Percentiles rank a stretch among this genome's conserved stretches.
phyloP scores from a whole-genome alignment of 345 rosid species.

The Rhodamnia argentea region DNA sequence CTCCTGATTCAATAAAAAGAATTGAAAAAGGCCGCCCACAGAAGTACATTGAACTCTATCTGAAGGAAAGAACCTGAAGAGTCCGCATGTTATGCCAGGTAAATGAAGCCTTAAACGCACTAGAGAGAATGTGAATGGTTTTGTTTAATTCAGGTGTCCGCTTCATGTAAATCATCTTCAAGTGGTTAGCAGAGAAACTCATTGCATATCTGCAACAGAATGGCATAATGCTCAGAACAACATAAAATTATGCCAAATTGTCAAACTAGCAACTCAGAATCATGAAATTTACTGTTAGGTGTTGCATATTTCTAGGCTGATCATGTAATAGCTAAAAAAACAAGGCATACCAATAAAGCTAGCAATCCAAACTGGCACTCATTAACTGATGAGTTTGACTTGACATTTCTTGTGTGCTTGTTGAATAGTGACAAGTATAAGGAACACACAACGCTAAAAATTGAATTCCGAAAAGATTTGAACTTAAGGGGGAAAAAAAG shows the following conservation, averaged over 20 bases:
- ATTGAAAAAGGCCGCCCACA: background rate
- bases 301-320: background rate
- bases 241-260: background rate
- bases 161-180: conserved; percentile 69
- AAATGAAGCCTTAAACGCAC: conserved; percentile 68
- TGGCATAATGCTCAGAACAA: background rate
- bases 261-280: background rate
- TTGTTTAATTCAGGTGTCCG: conserved; percentile 77
- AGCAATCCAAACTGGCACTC: background rate
- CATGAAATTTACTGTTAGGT: background rate
- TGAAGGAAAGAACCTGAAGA: conserved; percentile 51
- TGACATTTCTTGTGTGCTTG: background rate
- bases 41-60: background rate
- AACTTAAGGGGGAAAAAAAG: background rate
- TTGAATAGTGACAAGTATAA: background rate
- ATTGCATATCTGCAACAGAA: conserved; percentile 53
- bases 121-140: conserved; percentile 68
- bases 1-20: conserved; percentile 36
- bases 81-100: conserved; percentile 96
- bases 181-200: conserved; percentile 66
- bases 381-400: background rate
- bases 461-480: background rate
- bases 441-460: background rate
- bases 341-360: background rate
- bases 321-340: background rate